These are phyloP conservation scores for Daldinia bambusicola DNA, from an alignment of 495 filamentous ascomycete species.

Conservation along the genomic window DNA sequence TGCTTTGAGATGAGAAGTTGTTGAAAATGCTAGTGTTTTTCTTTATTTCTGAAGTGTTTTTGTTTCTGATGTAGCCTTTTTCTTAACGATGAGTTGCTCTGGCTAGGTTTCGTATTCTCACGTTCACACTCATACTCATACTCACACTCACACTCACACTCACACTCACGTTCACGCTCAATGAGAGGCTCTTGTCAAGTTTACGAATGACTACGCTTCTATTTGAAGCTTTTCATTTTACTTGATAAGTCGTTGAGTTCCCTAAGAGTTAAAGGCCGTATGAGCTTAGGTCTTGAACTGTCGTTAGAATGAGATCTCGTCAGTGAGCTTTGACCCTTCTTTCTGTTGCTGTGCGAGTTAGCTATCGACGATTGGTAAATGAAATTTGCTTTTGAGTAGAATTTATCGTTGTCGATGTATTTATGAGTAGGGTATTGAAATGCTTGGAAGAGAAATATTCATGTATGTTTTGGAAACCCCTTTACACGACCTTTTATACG, in stretches of 20 bases:
- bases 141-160: background rate
- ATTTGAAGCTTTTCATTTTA: constrained; percentile 8
- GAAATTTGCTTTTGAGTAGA: background rate
- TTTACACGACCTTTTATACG: too few species aligned
- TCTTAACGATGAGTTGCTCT: constrained; percentile 1
- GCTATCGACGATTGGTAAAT: background rate
- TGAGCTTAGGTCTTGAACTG: background rate
- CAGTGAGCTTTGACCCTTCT: background rate
- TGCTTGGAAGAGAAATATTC: background rate
- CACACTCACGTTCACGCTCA: constrained; percentile 1
- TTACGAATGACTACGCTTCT: background rate
- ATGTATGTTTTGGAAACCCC: too few species aligned
- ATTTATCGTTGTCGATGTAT: background rate
- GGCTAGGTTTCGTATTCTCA: constrained; percentile 1
- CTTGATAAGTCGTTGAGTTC: background rate
- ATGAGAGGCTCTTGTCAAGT: constrained; percentile 21
- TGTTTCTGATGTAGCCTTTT: constrained; percentile 12
- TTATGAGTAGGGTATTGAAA: background rate
- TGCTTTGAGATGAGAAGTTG: constrained; percentile 18
- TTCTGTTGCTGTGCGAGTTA: background rate
- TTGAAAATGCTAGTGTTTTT: constrained; percentile 12
- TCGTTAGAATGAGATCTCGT: background rate
- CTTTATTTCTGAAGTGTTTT: constrained; percentile 5
- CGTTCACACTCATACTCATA: background rate
- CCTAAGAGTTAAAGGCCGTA: background rate